These are phyloP conservation scores for Dianthus caryophyllus DNA, from an alignment of 148 eudicot genomes.

Conservation along the genomic window DNA sequence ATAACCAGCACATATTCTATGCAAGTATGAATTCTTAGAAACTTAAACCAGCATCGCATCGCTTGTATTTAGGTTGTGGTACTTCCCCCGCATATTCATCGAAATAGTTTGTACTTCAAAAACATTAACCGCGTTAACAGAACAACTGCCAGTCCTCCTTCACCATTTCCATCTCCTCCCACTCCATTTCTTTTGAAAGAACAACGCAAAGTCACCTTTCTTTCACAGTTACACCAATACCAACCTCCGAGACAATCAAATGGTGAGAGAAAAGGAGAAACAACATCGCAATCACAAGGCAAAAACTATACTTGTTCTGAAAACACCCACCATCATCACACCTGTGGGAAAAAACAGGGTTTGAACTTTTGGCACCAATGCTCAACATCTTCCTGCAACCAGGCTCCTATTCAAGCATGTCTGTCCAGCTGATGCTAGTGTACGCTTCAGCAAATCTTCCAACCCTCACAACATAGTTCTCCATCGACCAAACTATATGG, in stretches of 20 bases:
- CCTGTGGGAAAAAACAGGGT: conserved; percentile 20
- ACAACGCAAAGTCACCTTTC: background rate
- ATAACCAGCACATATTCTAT: background rate
- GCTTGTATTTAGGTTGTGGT: background rate
- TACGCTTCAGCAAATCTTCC: conserved; percentile 11
- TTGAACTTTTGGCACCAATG: conserved; percentile 17
- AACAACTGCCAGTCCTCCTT: background rate
- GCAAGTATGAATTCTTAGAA: background rate
- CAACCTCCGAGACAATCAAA: conserved; percentile 1
- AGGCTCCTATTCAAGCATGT: conserved; percentile 26
- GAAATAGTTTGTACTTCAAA: background rate
- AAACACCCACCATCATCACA: conserved; percentile 32
- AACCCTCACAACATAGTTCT: conserved; percentile 15
- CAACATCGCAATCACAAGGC: conserved; percentile 9
- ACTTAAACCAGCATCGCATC: background rate
- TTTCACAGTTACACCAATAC: conserved; percentile 3
- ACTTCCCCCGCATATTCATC: background rate
- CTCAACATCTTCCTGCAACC: conserved; percentile 26
- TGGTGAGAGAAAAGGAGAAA: background rate
- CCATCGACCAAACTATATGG: conserved; percentile 11
- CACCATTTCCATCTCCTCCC: background rate
- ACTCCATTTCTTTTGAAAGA: conserved; percentile 2
- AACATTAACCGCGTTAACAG: background rate
- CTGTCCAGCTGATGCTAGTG: conserved; percentile 23
- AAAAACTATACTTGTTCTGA: conserved; percentile 15